Conservation (phyloP, 495 filamentous ascomycete species). For the Aspergillus incahuasiensis region DNA sequence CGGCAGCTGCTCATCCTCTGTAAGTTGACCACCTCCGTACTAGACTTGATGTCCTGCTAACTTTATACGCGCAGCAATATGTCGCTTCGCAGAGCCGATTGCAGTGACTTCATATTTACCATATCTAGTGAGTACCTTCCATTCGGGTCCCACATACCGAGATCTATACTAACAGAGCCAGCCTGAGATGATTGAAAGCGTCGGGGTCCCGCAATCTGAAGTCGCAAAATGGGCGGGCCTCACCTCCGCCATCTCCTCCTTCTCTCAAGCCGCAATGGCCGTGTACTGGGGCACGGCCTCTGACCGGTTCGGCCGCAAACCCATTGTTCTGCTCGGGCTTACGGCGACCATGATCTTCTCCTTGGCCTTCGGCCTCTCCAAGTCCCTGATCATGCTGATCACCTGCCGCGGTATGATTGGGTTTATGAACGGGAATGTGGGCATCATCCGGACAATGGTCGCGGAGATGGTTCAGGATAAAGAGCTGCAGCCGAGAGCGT, state of each 20-base stretch:
- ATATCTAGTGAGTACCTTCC: slow-evolving; percentile 56
- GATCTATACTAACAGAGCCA: slow-evolving; percentile 7
- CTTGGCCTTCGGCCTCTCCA: slow-evolving; percentile 74
- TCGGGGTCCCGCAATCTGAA: slow-evolving; percentile 65
- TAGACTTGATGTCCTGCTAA: slow-evolving; percentile 1
- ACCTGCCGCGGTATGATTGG: slow-evolving; percentile 63
- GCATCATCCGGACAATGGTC: slow-evolving; percentile 77
- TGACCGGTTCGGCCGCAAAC: slow-evolving; percentile 71
- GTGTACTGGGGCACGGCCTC: slow-evolving; percentile 76
- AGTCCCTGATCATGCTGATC: slow-evolving; percentile 66
- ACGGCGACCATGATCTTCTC: slow-evolving; percentile 68
- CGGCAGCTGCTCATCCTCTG: slow-evolving; percentile 58
- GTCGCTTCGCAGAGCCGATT: slow-evolving; percentile 81
- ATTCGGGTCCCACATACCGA: not conserved
- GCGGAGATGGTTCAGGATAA: slow-evolving; percentile 77
- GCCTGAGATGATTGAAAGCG: slow-evolving; percentile 81
- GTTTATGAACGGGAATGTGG: slow-evolving; percentile 70
- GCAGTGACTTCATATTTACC: slow-evolving; percentile 82
- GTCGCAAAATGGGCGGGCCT: slow-evolving; percentile 76
- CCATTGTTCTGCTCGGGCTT: slow-evolving; percentile 64
- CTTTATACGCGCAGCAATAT: slow-evolving; percentile 40
- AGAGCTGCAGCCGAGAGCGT: slow-evolving; percentile 75
- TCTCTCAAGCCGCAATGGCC: slow-evolving; percentile 67
- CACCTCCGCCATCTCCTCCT: slow-evolving; percentile 66
- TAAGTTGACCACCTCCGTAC: slow-evolving; percentile 27